A percentile compares a stretch with the other conserved stretches of the same genome.
Evolutionary conservation across 2,329 filamentous ascomycete genomes (phyloP).

Genomic region (Fusarium sp.): DNA sequence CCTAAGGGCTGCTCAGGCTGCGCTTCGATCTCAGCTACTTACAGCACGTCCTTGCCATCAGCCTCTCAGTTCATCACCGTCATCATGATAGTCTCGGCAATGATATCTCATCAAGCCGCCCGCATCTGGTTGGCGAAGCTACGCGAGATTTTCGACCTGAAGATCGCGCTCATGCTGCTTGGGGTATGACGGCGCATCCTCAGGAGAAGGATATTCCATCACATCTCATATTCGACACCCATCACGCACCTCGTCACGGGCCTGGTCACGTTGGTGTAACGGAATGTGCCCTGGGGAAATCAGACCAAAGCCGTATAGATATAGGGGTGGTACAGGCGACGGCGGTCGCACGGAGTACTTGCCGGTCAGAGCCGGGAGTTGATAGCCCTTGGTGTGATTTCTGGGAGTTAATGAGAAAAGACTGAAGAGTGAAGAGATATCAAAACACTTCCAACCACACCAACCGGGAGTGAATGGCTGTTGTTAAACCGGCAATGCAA

Average conservation of each 20-base stretch:
- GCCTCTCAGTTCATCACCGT: background rate
- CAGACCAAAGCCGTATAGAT: background rate
- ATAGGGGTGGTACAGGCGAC: slow-evolving; percentile 4
- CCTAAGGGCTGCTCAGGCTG: background rate
- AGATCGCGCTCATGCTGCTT: slow-evolving; percentile 12
- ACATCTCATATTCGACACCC: slow-evolving; percentile 16
- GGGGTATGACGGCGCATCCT: slow-evolving; percentile 28
- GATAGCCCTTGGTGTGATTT: background rate
- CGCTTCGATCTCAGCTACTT: background rate
- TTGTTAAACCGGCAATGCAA: background rate
- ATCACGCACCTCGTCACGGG: slow-evolving; percentile 27
- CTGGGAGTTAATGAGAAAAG: background rate
- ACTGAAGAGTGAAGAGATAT: slow-evolving; percentile 11
- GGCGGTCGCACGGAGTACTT: background rate
- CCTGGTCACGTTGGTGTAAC: slow-evolving; percentile 30
- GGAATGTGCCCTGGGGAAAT: slow-evolving; percentile 1
- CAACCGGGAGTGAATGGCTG: background rate
- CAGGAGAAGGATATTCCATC: slow-evolving; percentile 4
- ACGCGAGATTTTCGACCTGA: slow-evolving; percentile 28
- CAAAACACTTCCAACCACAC: background rate
- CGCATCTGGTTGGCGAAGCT: slow-evolving; percentile 30
- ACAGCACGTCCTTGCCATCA: background rate
- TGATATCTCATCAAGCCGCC: background rate
- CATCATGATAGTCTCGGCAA: slow-evolving; percentile 9
- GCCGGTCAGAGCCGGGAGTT: background rate